A percentile compares a stretch with the other conserved stretches of the same genome.
Evolutionary conservation across 345 rosid genomes (phyloP).

Genomic region (Syzygium oleosum): DNA sequence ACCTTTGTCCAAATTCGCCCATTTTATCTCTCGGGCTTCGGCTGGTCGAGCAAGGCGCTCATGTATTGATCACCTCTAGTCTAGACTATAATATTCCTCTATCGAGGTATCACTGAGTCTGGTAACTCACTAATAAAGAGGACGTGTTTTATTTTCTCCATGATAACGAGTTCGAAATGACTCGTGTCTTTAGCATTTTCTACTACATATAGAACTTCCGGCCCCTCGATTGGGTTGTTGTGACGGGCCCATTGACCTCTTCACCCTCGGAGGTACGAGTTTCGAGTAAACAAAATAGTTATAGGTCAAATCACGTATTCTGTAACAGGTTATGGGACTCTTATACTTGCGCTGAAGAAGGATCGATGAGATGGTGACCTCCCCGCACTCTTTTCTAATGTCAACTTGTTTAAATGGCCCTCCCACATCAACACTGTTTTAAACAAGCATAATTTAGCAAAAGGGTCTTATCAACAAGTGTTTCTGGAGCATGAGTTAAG

Average conservation of each 20-base stretch:
- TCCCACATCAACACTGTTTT: neutral
- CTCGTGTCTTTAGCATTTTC: neutral
- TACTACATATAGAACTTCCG: neutral
- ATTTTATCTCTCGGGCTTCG: neutral
- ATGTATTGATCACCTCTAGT: neutral
- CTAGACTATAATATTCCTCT: too few species aligned
- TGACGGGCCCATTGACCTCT: neutral
- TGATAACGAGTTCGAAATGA: neutral
- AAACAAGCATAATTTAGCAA: neutral
- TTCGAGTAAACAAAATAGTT: neutral
- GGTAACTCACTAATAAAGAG: neutral
- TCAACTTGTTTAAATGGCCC: neutral
- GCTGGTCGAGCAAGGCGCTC: neutral
- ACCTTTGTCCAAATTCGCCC: neutral
- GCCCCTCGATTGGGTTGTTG: neutral
- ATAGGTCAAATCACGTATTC: fast-evolving
- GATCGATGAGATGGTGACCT: neutral
- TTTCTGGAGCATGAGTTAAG: neutral
- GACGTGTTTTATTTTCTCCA: neutral
- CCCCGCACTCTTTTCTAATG: neutral
- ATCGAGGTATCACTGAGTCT: fast-evolving
- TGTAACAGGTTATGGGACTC: fast-evolving
- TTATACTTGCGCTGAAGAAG: neutral
- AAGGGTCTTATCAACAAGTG: neutral
- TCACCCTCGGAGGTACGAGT: fast-evolving